Base-by-base conservation (phyloP, 2,329 filamentous ascomycete species). In the Apiospora malaysiana region DNA sequence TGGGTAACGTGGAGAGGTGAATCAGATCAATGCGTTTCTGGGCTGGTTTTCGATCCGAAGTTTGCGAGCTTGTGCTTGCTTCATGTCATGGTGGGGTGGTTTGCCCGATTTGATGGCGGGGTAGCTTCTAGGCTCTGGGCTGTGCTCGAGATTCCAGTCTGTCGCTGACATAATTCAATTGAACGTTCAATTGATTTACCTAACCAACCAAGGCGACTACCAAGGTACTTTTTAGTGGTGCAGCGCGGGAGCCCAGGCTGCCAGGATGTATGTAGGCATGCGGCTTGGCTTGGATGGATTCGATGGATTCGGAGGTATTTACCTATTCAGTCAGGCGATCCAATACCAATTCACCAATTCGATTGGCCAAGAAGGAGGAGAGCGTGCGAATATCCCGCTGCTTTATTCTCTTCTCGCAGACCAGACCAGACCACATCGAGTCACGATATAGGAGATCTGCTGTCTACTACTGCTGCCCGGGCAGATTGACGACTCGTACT, bases 71-170 rank as follows among this genome's bases (percentile, higher is more conserved):
- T 40, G 18, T 5, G 3, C 27, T 6, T 1, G 32, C 45, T n/a
- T 40, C 32, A 63, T 63, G 32, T 51, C 32, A 63, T 63, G 56
- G 56, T 14, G 56, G 56, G 56, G 56, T 63, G n/a, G 16, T 14
- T 16, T 10, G 8, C 12, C 21, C 16, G 27, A 59, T 40, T 63
- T 63, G 32, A 63, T 63, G 56, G 56, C 56, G 56, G 56, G 56
- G 56, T 63, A 63, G 56, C 27, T 59, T 21, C 0, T 18, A 2
- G 27, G 7, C 40, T 42, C 40, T 42, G 10, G 40, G 12, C 42
- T 45, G 16, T 9, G 42, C 42, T 42, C 40, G 16, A 4, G 16
- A 4, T 45, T 14, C 12, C 5, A 4, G 40, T 14, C 56, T 21
- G 9, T 14, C 9, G 56, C 56, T 63, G 56, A 63, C 56, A 63